Evolutionary conservation across 179 eudicot genomes (phyloP).

Genomic region (Drosera spatulata): DNA sequence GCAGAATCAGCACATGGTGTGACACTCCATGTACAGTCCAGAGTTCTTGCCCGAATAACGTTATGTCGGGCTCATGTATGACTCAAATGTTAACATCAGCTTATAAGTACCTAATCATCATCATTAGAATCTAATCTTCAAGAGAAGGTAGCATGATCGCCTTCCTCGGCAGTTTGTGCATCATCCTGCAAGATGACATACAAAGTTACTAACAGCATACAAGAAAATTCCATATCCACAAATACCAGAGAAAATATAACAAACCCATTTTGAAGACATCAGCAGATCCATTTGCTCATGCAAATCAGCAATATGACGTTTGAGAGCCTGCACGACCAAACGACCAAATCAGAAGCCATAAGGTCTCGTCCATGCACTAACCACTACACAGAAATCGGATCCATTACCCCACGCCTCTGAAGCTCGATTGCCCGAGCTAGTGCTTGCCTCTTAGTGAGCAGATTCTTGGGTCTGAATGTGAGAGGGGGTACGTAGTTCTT

Average conservation of each 20-base stretch:
- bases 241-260: slow-evolving; percentile 3
- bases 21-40: too few relatives aligned
- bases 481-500: slow-evolving; percentile 76
- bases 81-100: too few relatives aligned
- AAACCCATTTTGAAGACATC: slow-evolving; percentile 15
- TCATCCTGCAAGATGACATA: too few relatives aligned
- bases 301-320: slow-evolving; percentile 60
- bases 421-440: slow-evolving; percentile 88
- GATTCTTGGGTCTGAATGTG: slow-evolving; percentile 57
- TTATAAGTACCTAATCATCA: too few relatives aligned
- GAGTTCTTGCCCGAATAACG: too few relatives aligned
- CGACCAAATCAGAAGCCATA: not conserved
- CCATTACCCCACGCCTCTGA: slow-evolving; percentile 80
- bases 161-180: too few relatives aligned
- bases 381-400: not conserved
- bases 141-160: too few relatives aligned
- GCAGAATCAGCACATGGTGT: too few relatives aligned
- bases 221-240: too few relatives aligned
- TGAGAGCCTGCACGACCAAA: slow-evolving; percentile 51
- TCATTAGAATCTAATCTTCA: too few relatives aligned
- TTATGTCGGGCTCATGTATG: too few relatives aligned
- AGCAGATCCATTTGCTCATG: slow-evolving; percentile 52
- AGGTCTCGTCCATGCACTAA: not conserved
- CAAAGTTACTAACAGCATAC: too few relatives aligned
- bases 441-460: slow-evolving; percentile 84